Evolutionary conservation across 345 rosid species (phyloP), one percentile per base, ranked within the genome.

Genomic region (Cardiospermum halicacabum): DNA sequence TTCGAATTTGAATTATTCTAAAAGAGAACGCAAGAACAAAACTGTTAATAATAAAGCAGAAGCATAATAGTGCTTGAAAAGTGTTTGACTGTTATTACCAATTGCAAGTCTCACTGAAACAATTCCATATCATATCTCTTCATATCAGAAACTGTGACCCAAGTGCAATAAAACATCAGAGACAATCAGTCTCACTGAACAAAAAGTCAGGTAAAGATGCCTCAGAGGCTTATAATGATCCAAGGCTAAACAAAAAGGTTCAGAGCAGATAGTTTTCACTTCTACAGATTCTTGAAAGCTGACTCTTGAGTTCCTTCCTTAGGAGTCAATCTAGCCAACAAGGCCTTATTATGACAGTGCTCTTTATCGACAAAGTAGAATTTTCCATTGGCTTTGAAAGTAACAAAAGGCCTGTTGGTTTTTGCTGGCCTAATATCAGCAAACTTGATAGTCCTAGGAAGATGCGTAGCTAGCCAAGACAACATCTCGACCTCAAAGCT

Each of bases 401-500:
- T 85, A 69, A 94, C 97, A 19, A 64, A 91, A 11, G 99, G 99
- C 76, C 97, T 77, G 40, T 89, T 87, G 58, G 96, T 94, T 68
- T 84, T 85, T 2, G 96, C 69, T 11, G 69, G 84, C 22, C 83
- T 86, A 49, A 93, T 84, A 42, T 88, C 98, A 4, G 98, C 77
- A 64, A 93, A 90, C 63, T 78, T 93, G 63, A 93, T 74, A 3
- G 94, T 86, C 80, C 73, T 78, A 0, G 92, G 82, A 24, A 76
- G 45, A 57, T 68, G 63, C 21, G 92, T 86, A 0, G 82, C 98
- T 49, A 93, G 61, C 98, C 98, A 93, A 0, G 98, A 79, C 97
- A 93, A 59, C 94, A 85, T 90, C 82, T 93, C 98, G 7, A 88
- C 97, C 78, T 90, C 90, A 21, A 90, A 86, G 53, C 82, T 85